Base-by-base conservation (phyloP, 1,284 basidiomycete species). In the Malassezia caprae region DNA sequence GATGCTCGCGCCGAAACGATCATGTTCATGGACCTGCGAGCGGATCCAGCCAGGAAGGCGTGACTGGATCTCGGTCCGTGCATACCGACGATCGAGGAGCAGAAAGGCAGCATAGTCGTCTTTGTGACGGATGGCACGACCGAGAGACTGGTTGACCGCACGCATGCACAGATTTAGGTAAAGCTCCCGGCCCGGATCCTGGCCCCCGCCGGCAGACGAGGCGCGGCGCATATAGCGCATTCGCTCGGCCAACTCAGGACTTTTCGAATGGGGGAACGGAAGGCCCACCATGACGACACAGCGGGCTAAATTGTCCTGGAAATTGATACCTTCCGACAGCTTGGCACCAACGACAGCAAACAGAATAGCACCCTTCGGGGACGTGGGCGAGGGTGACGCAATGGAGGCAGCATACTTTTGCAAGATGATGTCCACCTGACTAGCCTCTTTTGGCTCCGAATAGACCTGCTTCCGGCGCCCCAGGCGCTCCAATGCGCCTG, bases 261-360 rank as follows among this genome's bases (percentile, higher is more conserved):
- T 91, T n/a, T 84, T 83, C 39, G 87, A 79, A 73, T 96, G 96
- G 8, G 93, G 86, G 72, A 91, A 98, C 0, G 93, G 93, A 26
- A 98, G 81, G 1, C 94, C 94, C 11, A 75, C 81, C 71, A 96
- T 83, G 45, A 94, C 79, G 26, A 94, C 90, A 13, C 85, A 87
- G 39, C 90, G 83, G 1, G 90, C 88, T 3, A 96, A 82, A 35
- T 87, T 82, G 75, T 72, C 69, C 4, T 87, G 82, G 75, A 98
- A 98, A 76, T 98, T 98, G 65, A 98, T 83, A 1, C 93, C 93
- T 76, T 98, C 93, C 0, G 90, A 94, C 12, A 98, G 80, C 75
- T 96, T 98, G 19, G 90, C 93, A 8, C 93, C 91, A 21, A 98
- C 86, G 2, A 98, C 93, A 1, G 93, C 93, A 57, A 98, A 74